phyloP scores from a whole-genome alignment of 148 eudicot genomes.

The Camellia sinensis region DNA sequence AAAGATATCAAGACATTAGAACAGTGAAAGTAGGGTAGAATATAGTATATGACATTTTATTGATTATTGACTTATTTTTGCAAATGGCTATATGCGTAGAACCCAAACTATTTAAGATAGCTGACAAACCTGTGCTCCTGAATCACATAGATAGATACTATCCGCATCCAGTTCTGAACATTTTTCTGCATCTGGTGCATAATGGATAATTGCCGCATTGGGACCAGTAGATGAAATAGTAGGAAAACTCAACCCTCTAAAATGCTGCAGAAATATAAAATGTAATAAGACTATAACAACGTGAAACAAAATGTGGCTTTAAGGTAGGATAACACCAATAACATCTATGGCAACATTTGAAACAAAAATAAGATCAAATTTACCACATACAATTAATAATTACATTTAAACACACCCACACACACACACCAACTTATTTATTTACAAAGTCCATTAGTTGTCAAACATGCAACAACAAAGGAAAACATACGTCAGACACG shows the following conservation, averaged over 20 bases:
- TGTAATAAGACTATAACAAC: background rate
- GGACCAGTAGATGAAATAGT: constrained; percentile 95
- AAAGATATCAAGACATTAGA: constrained; percentile 14
- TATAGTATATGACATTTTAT: background rate
- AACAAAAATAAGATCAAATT: background rate
- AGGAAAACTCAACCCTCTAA: constrained; percentile 90
- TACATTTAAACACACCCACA: background rate
- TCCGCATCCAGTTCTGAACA: constrained; percentile 92
- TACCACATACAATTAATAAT: background rate
- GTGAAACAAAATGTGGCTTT: background rate
- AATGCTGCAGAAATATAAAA: constrained; percentile 51
- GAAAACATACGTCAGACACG: background rate
- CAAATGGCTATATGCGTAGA: background rate
- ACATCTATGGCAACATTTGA: background rate
- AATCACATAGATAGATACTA: constrained; percentile 81
- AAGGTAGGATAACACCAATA: background rate
- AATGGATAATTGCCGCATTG: constrained; percentile 92
- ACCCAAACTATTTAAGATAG: constrained; percentile 15
- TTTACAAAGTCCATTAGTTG: background rate
- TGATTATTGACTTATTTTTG: background rate
- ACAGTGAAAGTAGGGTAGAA: constrained; percentile 1
- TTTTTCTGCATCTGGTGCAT: constrained; percentile 65
- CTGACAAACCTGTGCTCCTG: constrained; percentile 85
- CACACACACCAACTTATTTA: background rate
- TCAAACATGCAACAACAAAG: background rate